Evolutionary conservation across 2,329 filamentous ascomycete genomes (phyloP).

Genomic region (Didymella segeticola): DNA sequence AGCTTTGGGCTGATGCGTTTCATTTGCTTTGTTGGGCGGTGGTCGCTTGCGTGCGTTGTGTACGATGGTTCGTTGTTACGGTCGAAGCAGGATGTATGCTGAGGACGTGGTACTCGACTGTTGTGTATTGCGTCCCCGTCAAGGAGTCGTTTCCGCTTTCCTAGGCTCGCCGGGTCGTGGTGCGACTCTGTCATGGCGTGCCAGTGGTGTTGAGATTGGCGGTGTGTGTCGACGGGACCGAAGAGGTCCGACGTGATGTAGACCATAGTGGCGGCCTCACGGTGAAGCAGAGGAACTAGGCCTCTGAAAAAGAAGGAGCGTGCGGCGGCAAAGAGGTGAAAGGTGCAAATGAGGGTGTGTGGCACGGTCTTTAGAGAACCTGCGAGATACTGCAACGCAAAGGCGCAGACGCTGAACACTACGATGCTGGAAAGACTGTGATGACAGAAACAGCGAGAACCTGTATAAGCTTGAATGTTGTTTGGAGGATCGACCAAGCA

Average conservation of each 20-base stretch:
- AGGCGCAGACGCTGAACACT: constrained; percentile 1
- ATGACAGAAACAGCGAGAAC: not conserved
- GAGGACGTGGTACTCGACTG: constrained; percentile 1
- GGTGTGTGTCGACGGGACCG: constrained; percentile 25
- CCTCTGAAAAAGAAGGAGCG: constrained; percentile 16
- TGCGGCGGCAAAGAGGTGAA: constrained; percentile 16
- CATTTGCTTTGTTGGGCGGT: constrained; percentile 42
- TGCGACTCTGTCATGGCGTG: constrained; percentile 29
- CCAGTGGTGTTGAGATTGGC: constrained; percentile 16
- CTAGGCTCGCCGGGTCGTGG: constrained; percentile 27
- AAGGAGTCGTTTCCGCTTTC: constrained; percentile 40
- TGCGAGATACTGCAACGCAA: not conserved
- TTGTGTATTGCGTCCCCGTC: constrained; percentile 17
- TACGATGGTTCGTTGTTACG: constrained; percentile 24
- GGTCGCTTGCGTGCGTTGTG: constrained; percentile 22
- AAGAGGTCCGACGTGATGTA: constrained; percentile 49
- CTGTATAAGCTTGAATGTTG: constrained; percentile 9
- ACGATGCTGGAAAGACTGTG: constrained; percentile 5
- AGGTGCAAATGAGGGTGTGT: not conserved
- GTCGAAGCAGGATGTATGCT: constrained; percentile 21
- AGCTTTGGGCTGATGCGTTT: constrained; percentile 34
- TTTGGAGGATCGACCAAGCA: constrained; percentile 11
- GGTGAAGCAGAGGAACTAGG: constrained; percentile 16
- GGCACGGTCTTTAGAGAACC: not conserved
- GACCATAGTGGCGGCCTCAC: constrained; percentile 34